These are phyloP conservation scores for Scenedesmus sp. DNA, from an alignment of 163 green algal species.

Conservation along the genomic window DNA sequence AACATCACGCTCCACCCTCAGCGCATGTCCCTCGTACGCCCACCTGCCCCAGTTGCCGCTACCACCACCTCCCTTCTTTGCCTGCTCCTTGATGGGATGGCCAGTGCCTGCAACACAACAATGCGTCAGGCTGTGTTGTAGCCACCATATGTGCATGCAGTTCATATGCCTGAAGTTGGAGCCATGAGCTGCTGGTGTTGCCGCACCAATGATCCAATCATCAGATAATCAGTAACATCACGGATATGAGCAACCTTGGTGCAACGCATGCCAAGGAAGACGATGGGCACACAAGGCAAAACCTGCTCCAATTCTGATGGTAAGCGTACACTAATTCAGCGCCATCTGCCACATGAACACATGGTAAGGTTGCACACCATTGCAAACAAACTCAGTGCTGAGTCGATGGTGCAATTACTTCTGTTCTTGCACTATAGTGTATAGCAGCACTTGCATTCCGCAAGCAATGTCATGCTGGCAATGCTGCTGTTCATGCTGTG, in stretches of 20 bases:
- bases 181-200: too few relatives aligned
- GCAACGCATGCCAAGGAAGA: too few relatives aligned
- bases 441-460: background rate
- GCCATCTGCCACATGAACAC: too few relatives aligned
- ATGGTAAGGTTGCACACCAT: too few relatives aligned
- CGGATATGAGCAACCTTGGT: too few relatives aligned
- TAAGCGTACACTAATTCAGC: too few relatives aligned
- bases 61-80: slow-evolving; percentile 47
- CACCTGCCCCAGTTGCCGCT: slow-evolving; percentile 42
- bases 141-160: background rate
- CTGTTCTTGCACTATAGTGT: background rate
- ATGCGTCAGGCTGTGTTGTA: background rate
- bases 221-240: too few relatives aligned
- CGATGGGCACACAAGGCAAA: too few relatives aligned
- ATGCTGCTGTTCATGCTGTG: background rate
- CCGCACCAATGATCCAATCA: too few relatives aligned
- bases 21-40: background rate
- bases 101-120: slow-evolving; percentile 23
- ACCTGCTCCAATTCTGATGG: too few relatives aligned
- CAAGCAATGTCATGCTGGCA: background rate
- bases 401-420: background rate
- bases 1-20: background rate
- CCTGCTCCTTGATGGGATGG: slow-evolving; percentile 33
- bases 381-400: too few relatives aligned
- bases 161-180: too few relatives aligned